Evolutionary conservation across 306 rosid genomes (phyloP), one percentile per base, ranked within the genome.

Genomic region (Lupinus albus): DNA sequence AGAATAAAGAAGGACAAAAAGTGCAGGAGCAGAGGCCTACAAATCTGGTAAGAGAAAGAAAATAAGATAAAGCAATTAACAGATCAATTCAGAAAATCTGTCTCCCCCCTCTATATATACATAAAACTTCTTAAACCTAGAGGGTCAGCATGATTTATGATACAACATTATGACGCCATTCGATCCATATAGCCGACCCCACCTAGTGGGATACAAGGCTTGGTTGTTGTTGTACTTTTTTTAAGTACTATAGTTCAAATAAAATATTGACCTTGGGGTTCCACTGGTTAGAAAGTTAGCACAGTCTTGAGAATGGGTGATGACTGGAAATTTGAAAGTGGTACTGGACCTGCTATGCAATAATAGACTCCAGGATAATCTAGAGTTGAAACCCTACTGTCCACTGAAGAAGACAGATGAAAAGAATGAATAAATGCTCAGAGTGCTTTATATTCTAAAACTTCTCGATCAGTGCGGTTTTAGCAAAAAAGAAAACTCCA

Each of bases 1-100:
- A 39, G 70, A 51, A 60, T 72, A 14, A 46, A 18, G 10, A 39
- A 62, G 39, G 13, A 61, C 45, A 64, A 18, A 48, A 65, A 25
- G n/a, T 21, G 8, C 9, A 44, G 55, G 20, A 7, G 53, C 18
- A 42, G 13, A 25, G n/a, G 55, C 25, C 42, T 21, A 8, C 6
- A 44, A 45, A 44, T 44, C 8, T 21, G 25, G 54, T 15, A 6
- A 33, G 15, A 66, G 48, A 66, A 49, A 66, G 32, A 33, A 50
- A 49, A 47, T 28, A 13, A 13, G 20, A 21, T 10, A 32, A 13
- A 47, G 16, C 35, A 54, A 54, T 9, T 11, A 16, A 11, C 7
- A 50, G 11, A 21, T n/a, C 15, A 7, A n/a, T n/a, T n/a, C n/a
- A n/a, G n/a, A n/a, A n/a, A n/a, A n/a, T n/a, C n/a, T n/a, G n/a